phyloP scores from a whole-genome alignment of 148 eudicot genomes.

The Chenopodium formosanum region DNA sequence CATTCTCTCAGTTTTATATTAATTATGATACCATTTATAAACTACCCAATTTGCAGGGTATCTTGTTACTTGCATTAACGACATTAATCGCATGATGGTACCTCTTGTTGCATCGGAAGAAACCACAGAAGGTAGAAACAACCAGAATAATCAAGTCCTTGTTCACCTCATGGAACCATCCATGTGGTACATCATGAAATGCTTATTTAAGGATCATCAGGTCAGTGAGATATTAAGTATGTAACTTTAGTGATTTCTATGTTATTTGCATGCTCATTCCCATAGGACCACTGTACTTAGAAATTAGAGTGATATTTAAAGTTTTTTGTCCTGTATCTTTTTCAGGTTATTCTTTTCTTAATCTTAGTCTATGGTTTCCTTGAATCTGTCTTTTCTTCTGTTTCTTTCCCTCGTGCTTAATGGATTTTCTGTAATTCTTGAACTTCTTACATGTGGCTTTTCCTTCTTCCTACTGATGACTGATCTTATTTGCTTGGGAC shows the following conservation, averaged over 20 bases:
- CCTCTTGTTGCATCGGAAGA: conserved; percentile 41
- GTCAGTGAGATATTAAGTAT: conserved; percentile 31
- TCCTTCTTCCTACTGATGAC: neutral
- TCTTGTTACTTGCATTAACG: conserved; percentile 53
- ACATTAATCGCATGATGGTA: conserved; percentile 42
- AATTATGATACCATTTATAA: neutral
- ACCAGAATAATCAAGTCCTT: conserved; percentile 36
- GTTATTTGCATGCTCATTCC: neutral
- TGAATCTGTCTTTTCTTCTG: neutral
- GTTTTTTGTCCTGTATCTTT: neutral
- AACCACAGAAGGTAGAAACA: conserved; percentile 18
- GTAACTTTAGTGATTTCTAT: neutral
- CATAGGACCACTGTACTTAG: neutral
- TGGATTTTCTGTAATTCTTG: neutral
- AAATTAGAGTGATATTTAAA: neutral
- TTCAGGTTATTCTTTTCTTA: neutral
- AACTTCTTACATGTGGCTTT: neutral
- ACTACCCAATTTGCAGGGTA: conserved; percentile 41
- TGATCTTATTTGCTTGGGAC: neutral
- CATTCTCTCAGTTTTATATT: neutral
- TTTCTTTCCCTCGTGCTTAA: neutral
- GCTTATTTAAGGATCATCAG: conserved; percentile 50
- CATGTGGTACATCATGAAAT: conserved; percentile 56
- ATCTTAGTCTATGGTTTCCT: neutral
- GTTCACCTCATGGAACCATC: conserved; percentile 66